Percentiles rank a stretch among this genome's conserved stretches.
These are phyloP conservation scores for Usnea hakonensis DNA, from an alignment of 495 filamentous ascomycete species.

Conservation along the genomic window DNA sequence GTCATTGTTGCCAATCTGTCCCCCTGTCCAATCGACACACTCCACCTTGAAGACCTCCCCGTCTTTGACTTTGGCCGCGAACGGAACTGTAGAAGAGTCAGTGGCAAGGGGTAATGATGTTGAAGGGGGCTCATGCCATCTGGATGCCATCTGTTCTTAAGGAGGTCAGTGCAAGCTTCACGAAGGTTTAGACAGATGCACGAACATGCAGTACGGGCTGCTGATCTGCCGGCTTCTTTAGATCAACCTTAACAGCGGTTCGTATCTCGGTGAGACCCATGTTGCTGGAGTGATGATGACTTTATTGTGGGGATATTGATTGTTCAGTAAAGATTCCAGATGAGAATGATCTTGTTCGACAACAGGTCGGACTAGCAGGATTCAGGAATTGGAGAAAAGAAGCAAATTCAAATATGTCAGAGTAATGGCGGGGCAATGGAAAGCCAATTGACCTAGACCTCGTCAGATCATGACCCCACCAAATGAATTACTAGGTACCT, in stretches of 20 bases:
- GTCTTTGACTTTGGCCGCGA: slow-evolving; percentile 65
- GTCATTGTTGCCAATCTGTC: slow-evolving; percentile 86
- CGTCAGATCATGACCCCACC: slow-evolving; percentile 11
- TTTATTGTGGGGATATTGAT: not conserved
- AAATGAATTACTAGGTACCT: too few relatives aligned
- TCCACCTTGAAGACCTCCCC: slow-evolving; percentile 91
- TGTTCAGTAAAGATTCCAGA: not conserved
- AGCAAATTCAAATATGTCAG: not conserved
- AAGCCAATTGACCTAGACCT: slow-evolving; percentile 13
- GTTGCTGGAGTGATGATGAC: slow-evolving; percentile 1
- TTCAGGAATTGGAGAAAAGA: not conserved
- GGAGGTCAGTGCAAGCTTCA: slow-evolving; percentile 7
- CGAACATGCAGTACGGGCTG: slow-evolving; percentile 72
- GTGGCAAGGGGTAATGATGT: not conserved
- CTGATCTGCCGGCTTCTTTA: slow-evolving; percentile 68
- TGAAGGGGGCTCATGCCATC: slow-evolving; percentile 52
- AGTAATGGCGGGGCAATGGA: slow-evolving; percentile 14
- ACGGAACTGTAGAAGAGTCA: slow-evolving; percentile 55
- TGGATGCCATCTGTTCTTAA: slow-evolving; percentile 88
- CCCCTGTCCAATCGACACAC: slow-evolving; percentile 81
- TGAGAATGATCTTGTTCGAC: not conserved
- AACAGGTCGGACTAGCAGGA: not conserved
- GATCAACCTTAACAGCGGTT: slow-evolving; percentile 65
- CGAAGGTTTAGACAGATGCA: not conserved
- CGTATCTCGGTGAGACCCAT: slow-evolving; percentile 60